phyloP scores from a whole-genome alignment of 257 asterid species.

The Nemophila menziesii region DNA sequence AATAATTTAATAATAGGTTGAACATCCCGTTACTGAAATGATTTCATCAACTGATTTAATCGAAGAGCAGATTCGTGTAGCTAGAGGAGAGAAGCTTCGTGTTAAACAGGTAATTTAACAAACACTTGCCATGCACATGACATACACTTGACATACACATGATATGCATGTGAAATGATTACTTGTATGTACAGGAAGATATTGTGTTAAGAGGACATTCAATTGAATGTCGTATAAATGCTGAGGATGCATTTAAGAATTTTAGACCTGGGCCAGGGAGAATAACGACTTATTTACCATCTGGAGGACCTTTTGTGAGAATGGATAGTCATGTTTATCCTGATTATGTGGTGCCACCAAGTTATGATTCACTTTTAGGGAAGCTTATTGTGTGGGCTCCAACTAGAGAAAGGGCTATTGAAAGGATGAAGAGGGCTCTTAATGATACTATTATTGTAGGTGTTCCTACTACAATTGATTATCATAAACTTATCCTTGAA shows the following conservation, averaged over 20 bases:
- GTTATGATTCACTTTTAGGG: constrained; percentile 96
- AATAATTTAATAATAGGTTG: no score
- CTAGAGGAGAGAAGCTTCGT: constrained; percentile 84
- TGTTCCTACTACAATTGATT: constrained; percentile 95
- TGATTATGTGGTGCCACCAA: constrained; percentile 97
- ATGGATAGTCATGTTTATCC: constrained; percentile 99
- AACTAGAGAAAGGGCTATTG: constrained; percentile 87
- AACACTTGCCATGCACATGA: no score
- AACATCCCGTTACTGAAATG: constrained; percentile 99
- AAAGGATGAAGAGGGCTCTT: constrained; percentile 98
- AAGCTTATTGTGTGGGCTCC: constrained; percentile 99
- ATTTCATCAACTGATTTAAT: constrained; percentile 94
- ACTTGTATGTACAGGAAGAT: constrained; percentile 63
- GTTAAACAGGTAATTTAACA: constrained; percentile 47
- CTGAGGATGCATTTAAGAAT: constrained; percentile 98
- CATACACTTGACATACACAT: neutral
- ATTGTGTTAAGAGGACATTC: constrained; percentile 89
- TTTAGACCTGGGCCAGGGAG: constrained; percentile 99
- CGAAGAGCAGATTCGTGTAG: constrained; percentile 95
- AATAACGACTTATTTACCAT: constrained; percentile 83
- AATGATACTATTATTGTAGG: constrained; percentile 84
- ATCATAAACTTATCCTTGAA: constrained; percentile 96
- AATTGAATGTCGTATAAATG: constrained; percentile 96
- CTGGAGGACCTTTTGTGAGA: constrained; percentile 97
- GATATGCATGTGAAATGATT: neutral